Conservation (phyloP, 192 early-diverging fungal species). For the Coemansia sp. region DNA sequence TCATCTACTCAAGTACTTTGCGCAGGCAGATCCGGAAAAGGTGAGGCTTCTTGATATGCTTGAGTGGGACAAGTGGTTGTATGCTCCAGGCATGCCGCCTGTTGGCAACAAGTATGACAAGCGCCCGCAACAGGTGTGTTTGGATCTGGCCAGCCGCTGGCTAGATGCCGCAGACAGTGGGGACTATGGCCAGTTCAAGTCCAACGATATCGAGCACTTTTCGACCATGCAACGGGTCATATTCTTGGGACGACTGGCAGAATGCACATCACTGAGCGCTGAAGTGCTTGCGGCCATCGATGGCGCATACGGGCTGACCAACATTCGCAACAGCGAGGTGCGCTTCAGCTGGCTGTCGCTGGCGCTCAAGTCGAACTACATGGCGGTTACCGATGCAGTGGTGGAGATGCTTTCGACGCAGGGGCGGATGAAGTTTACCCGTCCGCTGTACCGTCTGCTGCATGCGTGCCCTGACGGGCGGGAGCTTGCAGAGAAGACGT, state of each 20-base stretch:
- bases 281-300: conserved; percentile 68
- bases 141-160: conserved; percentile 79
- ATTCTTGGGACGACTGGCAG: conserved; percentile 77
- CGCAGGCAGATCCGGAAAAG: conserved; percentile 62
- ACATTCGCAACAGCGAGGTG: conserved; percentile 80
- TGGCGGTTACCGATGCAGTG: conserved; percentile 73
- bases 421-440: conserved; percentile 93
- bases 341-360: conserved; percentile 84
- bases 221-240: conserved; percentile 79
- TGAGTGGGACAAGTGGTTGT: conserved; percentile 91
- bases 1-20: conserved; percentile 80
- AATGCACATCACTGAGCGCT: conserved; percentile 63
- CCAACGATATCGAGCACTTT: conserved; percentile 68
- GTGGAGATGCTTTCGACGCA: conserved; percentile 80
- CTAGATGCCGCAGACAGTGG: conserved; percentile 58
- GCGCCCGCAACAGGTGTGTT: conserved; percentile 78
- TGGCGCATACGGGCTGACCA: conserved; percentile 67
- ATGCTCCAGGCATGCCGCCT: conserved; percentile 86
- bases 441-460: conserved; percentile 78
- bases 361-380: conserved; percentile 76
- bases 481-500: conserved; percentile 77
- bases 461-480: conserved; percentile 69
- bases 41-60: conserved; percentile 72
- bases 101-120: conserved; percentile 83
- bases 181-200: conserved; percentile 59